Evolutionary conservation across 805 yeast species (phyloP).

Genomic region (Wickerhamomyces rabaulensis): DNA sequence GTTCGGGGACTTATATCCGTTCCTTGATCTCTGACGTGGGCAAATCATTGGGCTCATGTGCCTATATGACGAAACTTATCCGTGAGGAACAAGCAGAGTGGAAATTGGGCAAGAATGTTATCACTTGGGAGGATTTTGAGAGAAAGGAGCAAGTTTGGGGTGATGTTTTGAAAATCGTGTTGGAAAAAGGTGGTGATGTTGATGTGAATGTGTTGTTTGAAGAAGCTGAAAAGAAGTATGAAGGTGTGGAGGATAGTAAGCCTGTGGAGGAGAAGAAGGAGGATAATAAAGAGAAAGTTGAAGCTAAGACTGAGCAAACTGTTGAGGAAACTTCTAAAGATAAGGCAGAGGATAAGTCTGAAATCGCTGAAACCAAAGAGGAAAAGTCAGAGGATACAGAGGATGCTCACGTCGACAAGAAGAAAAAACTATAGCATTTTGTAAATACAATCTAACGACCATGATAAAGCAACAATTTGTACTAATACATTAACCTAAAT

Average conservation of each 20-base stretch:
- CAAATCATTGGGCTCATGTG: slow-evolving; percentile 68
- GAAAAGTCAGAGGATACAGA: no score
- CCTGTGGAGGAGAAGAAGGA: slow-evolving; percentile 2
- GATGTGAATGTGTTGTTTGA: slow-evolving; percentile 36
- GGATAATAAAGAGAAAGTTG: neutral
- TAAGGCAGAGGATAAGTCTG: neutral
- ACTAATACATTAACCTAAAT: neutral
- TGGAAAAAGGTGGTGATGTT: slow-evolving; percentile 38
- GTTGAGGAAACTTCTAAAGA: neutral
- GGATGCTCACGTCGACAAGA: neutral
- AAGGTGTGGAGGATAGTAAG: neutral
- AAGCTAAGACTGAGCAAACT: neutral
- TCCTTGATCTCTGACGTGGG: slow-evolving; percentile 88
- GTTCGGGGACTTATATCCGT: slow-evolving; percentile 94
- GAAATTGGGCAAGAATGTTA: slow-evolving; percentile 67
- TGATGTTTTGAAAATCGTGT: slow-evolving; percentile 49
- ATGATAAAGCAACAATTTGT: neutral
- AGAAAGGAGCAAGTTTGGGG: slow-evolving; percentile 67
- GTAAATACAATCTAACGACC: neutral
- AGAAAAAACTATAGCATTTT: neutral
- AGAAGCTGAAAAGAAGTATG: slow-evolving; percentile 22
- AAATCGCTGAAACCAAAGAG: no score
- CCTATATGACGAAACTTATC: slow-evolving; percentile 81
- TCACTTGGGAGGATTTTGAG: slow-evolving; percentile 61
- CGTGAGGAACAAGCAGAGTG: slow-evolving; percentile 80